Evolutionary conservation across 2,329 filamentous ascomycete species (phyloP).

Genomic region (Aureobasidium subglaciale): DNA sequence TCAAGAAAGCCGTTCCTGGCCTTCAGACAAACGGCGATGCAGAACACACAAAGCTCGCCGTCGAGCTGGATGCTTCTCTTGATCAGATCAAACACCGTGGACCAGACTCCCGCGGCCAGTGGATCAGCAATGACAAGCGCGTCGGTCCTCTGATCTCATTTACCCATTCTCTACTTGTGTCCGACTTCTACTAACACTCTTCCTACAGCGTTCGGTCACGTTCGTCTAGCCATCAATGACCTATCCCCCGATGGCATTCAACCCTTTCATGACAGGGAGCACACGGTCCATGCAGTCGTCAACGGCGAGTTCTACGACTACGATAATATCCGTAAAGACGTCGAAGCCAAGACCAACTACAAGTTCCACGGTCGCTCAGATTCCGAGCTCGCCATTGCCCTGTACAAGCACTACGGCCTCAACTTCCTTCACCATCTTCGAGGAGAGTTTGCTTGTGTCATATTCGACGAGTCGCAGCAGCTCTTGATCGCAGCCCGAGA

Average conservation of each 20-base stretch:
- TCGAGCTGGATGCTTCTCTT: conserved; percentile 26
- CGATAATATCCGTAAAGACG: conserved; percentile 36
- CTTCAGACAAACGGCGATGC: conserved; percentile 18
- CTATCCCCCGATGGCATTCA: conserved; percentile 42
- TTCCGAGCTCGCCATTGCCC: conserved; percentile 47
- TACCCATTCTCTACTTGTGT: conserved; percentile 13
- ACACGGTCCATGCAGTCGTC: conserved; percentile 48
- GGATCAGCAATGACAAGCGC: conserved; percentile 38
- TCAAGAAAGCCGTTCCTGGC: conserved; percentile 6
- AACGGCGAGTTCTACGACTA: conserved; percentile 55
- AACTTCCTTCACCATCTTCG: conserved; percentile 42
- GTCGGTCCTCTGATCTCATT: conserved; percentile 31
- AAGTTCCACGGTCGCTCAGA: conserved; percentile 43
- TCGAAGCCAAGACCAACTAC: conserved; percentile 33
- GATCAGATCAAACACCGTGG: conserved; percentile 39
- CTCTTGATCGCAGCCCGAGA: conserved; percentile 45
- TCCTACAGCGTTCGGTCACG: conserved; percentile 40
- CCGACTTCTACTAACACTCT: conserved; percentile 13
- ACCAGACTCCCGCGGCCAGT: conserved; percentile 40
- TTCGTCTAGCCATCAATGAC: conserved; percentile 49
- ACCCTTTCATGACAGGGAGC: conserved; percentile 34
- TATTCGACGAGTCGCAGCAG: conserved; percentile 42
- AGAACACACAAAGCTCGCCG: conserved; percentile 18
- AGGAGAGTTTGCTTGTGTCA: conserved; percentile 49
- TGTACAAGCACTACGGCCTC: conserved; percentile 45